Evolutionary conservation across 192 early-diverging fungal species (phyloP), one percentile per base, ranked within the genome.

Genomic region (Linnemannia elongata): DNA sequence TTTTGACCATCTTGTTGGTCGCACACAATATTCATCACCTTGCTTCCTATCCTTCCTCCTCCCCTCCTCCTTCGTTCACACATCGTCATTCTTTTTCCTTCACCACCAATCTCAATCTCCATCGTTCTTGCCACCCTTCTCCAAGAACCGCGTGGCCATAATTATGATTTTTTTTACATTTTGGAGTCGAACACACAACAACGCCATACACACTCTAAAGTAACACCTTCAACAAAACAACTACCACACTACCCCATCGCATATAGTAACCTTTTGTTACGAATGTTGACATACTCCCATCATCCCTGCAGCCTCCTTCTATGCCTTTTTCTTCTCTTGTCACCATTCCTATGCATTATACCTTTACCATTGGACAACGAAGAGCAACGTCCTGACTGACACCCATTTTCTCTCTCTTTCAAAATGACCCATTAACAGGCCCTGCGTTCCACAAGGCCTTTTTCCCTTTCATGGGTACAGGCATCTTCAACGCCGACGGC

Each of bases 401-500:
- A 1, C 12, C 0, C 60, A 6, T 4, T 30, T 33, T 66, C 60
- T 33, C 27, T 30, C 12, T 66, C 30, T 6, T 66, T 30, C n/a
- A 15, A 63, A 33, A 33, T 33, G 30, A 27, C 4, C 39, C 36
- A 10, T 68, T 45, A 20, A 47, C 3, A 86, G 85, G 85, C n/a
- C 79, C 85, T 1, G 85, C 75, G 1, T 87, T 87, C 80, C 85
- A 87, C 76, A 81, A 70, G 52, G 85, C 85, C 9, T 87, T 87
- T 73, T 87, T 68, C 76, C 79, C 85, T 10, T 87, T 87, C 76
- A 87, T 87, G 85, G 85, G 85, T 72, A 87, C 85, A 22, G 85
- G 85, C 10, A 87, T 87, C 76, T 87, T 87, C 68, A 87, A 87
- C 54, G 85, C 85, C 13, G 85, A 87, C 39, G 85, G 85, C 13